These are phyloP conservation scores for Buxus sempervirens DNA, from an alignment of 164 flowering plant species.

Conservation along the genomic window DNA sequence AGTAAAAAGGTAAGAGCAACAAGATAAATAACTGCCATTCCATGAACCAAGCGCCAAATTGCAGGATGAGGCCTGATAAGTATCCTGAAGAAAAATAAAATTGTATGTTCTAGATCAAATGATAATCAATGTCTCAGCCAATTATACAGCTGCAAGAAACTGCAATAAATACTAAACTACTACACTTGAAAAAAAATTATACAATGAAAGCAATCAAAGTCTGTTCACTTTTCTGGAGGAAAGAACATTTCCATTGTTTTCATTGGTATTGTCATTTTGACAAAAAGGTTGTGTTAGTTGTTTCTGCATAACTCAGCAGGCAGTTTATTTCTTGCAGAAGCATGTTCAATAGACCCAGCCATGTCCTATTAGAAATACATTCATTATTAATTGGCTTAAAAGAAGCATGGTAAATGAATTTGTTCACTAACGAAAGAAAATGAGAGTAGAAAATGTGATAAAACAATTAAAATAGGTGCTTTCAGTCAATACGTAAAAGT, in stretches of 20 bases:
- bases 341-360: not conserved
- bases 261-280: not conserved
- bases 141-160: not conserved
- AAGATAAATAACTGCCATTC: conserved; percentile 94
- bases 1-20: conserved; percentile 94
- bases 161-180: not conserved
- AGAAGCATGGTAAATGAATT: not conserved
- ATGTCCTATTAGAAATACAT: not conserved
- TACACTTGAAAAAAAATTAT: not conserved
- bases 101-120: not conserved
- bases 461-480: not conserved
- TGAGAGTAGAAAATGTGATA: no score
- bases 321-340: not conserved
- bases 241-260: not conserved
- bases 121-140: not conserved
- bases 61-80: conserved; percentile 99
- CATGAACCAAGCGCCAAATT: conserved; percentile 98
- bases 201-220: not conserved
- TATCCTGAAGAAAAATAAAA: conserved; percentile 42
- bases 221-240: not conserved
- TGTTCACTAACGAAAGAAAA: not conserved
- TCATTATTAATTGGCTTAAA: no score
- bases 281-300: not conserved
- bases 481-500: no score
- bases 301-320: not conserved